Percentiles rank a stretch among this genome's conserved stretches.
Conservation (phyloP, 2,329 filamentous ascomycete genomes). For the Penicillium fuscoglaucum region DNA sequence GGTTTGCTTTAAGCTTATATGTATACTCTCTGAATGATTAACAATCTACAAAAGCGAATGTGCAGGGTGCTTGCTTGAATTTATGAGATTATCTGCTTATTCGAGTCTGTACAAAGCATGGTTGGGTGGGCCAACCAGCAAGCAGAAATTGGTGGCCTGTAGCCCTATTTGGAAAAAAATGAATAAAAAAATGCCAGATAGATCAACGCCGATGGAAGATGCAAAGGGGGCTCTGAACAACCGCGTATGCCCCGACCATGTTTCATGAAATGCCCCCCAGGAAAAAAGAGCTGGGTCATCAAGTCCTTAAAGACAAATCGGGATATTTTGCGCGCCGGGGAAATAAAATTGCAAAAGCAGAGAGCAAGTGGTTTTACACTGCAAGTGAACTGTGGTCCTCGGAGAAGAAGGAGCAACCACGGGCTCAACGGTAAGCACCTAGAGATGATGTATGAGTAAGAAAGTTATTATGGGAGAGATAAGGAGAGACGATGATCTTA, state of each 20-base stretch:
- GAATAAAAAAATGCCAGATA: conserved; percentile 3
- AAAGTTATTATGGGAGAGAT: no score
- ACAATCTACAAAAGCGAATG: background rate
- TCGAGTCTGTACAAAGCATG: conserved; percentile 8
- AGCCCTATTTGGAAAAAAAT: background rate
- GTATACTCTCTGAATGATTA: no score
- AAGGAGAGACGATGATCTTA: conserved; percentile 22
- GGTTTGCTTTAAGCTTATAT: background rate
- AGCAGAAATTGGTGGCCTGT: background rate
- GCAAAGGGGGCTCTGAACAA: conserved; percentile 8
- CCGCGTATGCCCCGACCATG: conserved; percentile 2
- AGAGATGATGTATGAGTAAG: background rate
- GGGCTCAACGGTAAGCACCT: conserved; percentile 25
- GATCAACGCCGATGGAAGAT: conserved; percentile 13
- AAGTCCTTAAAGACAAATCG: conserved; percentile 16
- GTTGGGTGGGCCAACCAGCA: background rate
- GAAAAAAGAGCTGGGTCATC: conserved; percentile 2
- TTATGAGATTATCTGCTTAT: conserved; percentile 6
- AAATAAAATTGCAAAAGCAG: conserved; percentile 13
- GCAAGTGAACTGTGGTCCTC: background rate
- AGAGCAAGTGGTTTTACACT: conserved; percentile 14
- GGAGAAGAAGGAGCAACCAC: background rate
- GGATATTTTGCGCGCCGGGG: conserved; percentile 17
- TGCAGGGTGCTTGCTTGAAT: background rate
- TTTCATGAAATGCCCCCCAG: conserved; percentile 9